Conservation (phyloP, 805 yeast species). For the Yamadazyma philogaea region DNA sequence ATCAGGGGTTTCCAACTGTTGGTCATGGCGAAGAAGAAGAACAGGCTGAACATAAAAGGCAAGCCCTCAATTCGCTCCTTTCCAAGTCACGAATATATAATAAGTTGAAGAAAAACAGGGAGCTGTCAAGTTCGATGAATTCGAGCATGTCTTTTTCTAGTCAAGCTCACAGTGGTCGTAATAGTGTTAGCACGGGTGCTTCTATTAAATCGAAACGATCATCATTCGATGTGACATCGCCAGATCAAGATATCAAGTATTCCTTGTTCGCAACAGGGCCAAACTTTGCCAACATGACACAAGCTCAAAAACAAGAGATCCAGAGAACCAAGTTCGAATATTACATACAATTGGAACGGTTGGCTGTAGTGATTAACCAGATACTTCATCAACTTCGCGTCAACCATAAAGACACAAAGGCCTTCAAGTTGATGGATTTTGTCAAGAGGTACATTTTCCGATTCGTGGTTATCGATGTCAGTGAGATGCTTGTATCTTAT, state of each 20-base stretch:
- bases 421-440: conserved; percentile 33
- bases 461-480: conserved; percentile 35
- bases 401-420: conserved; percentile 14
- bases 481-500: conserved; percentile 33
- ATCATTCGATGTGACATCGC: conserved; percentile 8
- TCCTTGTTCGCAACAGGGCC: conserved; percentile 13
- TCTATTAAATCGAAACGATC: conserved; percentile 19
- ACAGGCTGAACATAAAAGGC: conserved; percentile 11
- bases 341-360: conserved; percentile 25
- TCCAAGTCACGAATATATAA: conserved; percentile 36
- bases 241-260: conserved; percentile 10
- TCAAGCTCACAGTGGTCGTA: conserved; percentile 20
- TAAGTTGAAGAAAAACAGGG: conserved; percentile 35
- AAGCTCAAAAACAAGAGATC: conserved; percentile 27
- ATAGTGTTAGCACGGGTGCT: conserved; percentile 18
- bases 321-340: conserved; percentile 33
- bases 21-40: conserved; percentile 1
- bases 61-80: conserved; percentile 15
- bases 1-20: neutral
- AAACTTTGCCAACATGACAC: conserved; percentile 8
- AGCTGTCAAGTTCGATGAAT: conserved; percentile 28
- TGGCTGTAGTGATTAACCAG: conserved; percentile 13
- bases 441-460: conserved; percentile 32
- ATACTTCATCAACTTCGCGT: conserved; percentile 6
- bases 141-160: conserved; percentile 18